Conservation (phyloP, 768 basidiomycete species). For the Xerocomus potaroensis region DNA sequence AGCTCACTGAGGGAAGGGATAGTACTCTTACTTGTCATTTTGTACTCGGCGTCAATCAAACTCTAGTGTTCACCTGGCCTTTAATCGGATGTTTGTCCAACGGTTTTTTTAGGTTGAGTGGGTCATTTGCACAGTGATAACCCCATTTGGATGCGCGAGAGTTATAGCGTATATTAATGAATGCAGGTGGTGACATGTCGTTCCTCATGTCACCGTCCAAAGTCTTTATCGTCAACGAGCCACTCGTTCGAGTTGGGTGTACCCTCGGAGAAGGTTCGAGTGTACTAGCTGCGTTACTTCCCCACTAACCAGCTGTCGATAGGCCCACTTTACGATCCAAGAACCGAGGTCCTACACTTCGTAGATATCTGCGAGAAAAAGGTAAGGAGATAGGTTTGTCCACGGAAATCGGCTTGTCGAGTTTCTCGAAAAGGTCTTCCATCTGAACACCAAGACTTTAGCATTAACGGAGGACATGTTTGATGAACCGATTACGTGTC, state of each 20-base stretch:
- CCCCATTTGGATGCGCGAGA: conserved; percentile 6
- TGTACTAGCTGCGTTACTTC: background rate
- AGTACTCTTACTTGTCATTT: conserved; percentile 9
- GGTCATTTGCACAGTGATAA: conserved; percentile 6
- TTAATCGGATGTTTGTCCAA: too few relatives aligned
- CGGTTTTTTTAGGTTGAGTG: conserved; percentile 1
- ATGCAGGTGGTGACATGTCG: background rate
- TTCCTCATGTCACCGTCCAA: conserved; percentile 9
- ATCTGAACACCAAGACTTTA: conserved; percentile 39
- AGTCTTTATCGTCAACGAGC: conserved; percentile 28
- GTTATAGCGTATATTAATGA: conserved; percentile 7
- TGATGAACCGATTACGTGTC: conserved; percentile 52
- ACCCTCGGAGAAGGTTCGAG: conserved; percentile 58
- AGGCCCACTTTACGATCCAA: conserved; percentile 63
- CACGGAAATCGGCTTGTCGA: background rate
- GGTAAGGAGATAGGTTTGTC: conserved; percentile 5
- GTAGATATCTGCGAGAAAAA: conserved; percentile 49
- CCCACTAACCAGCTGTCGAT: background rate
- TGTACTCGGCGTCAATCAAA: conserved; percentile 21
- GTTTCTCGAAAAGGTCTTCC: conserved; percentile 15
- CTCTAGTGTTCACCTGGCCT: conserved; percentile 7
- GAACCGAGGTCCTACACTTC: conserved; percentile 55
- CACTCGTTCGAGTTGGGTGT: conserved; percentile 52
- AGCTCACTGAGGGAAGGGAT: conserved; percentile 43
- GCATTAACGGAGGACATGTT: conserved; percentile 46